A percentile compares a stretch with the other conserved stretches of the same genome.
These are phyloP conservation scores for Geosmithia putterillii DNA, from an alignment of 2,329 filamentous ascomycete genomes.

Conservation along the genomic window DNA sequence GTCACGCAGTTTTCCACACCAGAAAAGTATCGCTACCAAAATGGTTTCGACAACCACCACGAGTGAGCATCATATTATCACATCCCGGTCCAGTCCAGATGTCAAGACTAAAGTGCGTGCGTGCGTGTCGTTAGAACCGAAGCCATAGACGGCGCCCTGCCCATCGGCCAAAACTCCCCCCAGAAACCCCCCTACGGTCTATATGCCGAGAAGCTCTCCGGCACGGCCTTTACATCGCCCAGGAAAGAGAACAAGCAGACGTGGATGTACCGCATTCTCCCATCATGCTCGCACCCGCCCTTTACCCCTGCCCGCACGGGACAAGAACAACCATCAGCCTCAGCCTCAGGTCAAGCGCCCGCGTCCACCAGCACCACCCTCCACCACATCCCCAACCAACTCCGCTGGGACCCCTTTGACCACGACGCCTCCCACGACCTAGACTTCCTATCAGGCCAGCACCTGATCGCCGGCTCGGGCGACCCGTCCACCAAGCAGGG, in stretches of 20 bases:
- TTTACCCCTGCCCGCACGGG: slow-evolving; percentile 38
- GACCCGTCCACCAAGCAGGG: slow-evolving; percentile 70
- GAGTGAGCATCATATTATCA: slow-evolving; percentile 36
- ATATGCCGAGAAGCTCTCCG: slow-evolving; percentile 70
- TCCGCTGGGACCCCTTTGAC: slow-evolving; percentile 74
- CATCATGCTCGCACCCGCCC: slow-evolving; percentile 47
- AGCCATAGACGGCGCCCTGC: slow-evolving; percentile 61
- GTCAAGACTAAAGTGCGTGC: neutral
- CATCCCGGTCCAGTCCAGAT: neutral
- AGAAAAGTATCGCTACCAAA: slow-evolving; percentile 61
- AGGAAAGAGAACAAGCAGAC: slow-evolving; percentile 57
- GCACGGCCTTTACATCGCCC: slow-evolving; percentile 59
- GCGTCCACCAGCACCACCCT: slow-evolving; percentile 7
- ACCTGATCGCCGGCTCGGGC: slow-evolving; percentile 65
- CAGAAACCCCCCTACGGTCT: slow-evolving; percentile 69
- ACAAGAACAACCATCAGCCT: slow-evolving; percentile 7
- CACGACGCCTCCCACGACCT: slow-evolving; percentile 41
- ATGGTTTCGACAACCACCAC: slow-evolving; percentile 66
- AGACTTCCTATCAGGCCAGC: slow-evolving; percentile 46
- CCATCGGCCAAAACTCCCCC: slow-evolving; percentile 67
- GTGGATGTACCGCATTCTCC: slow-evolving; percentile 60
- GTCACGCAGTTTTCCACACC: slow-evolving; percentile 32
- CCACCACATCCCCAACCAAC: slow-evolving; percentile 53
- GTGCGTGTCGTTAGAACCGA: slow-evolving; percentile 44
- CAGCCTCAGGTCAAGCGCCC: slow-evolving; percentile 4